Percentiles rank a stretch among this genome's conserved stretches.
phyloP scores from a whole-genome alignment of 495 filamentous ascomycete genomes.

The Neurospora intermedia region DNA sequence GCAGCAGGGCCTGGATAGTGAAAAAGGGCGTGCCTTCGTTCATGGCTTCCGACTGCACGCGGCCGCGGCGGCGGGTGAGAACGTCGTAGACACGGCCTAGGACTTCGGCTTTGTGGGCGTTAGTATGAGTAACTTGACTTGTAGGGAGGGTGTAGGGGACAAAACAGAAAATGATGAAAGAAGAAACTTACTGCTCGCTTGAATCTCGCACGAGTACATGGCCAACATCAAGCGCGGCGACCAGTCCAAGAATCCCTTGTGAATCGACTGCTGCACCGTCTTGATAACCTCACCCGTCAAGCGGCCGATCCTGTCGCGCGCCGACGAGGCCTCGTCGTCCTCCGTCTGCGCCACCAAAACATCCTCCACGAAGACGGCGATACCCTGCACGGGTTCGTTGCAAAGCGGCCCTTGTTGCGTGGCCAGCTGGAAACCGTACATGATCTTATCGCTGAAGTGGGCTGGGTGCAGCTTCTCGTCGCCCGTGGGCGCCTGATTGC shows the following conservation, averaged over 20 bases:
- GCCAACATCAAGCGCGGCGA: slow-evolving; percentile 84
- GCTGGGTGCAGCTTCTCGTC: slow-evolving; percentile 50
- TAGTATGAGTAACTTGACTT: slow-evolving; percentile 3
- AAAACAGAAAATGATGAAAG: not conserved
- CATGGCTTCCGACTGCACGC: slow-evolving; percentile 79
- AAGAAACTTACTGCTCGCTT: slow-evolving; percentile 66
- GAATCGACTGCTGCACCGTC: slow-evolving; percentile 73
- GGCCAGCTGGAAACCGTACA: slow-evolving; percentile 89
- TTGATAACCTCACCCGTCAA: slow-evolving; percentile 87
- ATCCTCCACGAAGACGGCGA: slow-evolving; percentile 85
- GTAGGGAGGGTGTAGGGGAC: not conserved
- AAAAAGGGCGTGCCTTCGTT: slow-evolving; percentile 96
- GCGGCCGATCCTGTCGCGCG: slow-evolving; percentile 61
- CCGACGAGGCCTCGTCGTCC: slow-evolving; percentile 43
- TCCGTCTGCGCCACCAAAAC: slow-evolving; percentile 42
- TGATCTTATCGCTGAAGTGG: slow-evolving; percentile 81
- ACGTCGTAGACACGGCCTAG: slow-evolving; percentile 91
- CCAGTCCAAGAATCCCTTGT: slow-evolving; percentile 88
- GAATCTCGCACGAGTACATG: slow-evolving; percentile 98
- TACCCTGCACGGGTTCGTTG: slow-evolving; percentile 84
- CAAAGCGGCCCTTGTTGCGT: slow-evolving; percentile 84
- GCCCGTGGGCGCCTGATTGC: slow-evolving; percentile 20
- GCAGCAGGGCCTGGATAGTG: slow-evolving; percentile 75
- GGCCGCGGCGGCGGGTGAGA: slow-evolving; percentile 80
- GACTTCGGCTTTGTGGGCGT: slow-evolving; percentile 60